Evolutionary conservation across 768 basidiomycete genomes (phyloP).

Genomic region (Boletus rubropictus): DNA sequence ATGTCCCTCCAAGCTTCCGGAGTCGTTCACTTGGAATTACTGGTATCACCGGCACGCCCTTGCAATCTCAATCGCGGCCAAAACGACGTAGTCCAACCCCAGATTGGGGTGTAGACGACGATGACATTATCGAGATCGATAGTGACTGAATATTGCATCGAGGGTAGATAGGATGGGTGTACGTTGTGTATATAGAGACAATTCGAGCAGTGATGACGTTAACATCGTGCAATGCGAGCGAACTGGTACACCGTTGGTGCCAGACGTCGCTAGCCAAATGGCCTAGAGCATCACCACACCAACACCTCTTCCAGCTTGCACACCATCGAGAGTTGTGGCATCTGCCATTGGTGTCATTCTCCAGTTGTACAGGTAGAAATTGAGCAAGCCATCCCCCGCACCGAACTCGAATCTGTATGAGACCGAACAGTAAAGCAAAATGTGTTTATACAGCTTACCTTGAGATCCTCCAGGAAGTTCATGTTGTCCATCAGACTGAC

Average conservation of each 20-base stretch:
- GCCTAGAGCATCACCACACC: slow-evolving; percentile 89
- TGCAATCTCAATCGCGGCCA: slow-evolving; percentile 35
- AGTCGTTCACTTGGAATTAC: slow-evolving; percentile 47
- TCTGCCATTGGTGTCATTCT: slow-evolving; percentile 77
- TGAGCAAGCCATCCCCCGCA: slow-evolving; percentile 84
- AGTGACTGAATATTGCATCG: slow-evolving; percentile 48
- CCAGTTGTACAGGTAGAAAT: slow-evolving; percentile 96
- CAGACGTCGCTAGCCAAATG: not conserved
- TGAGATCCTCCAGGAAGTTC: slow-evolving; percentile 73
- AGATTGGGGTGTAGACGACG: slow-evolving; percentile 80
- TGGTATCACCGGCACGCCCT: slow-evolving; percentile 33
- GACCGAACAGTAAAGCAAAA: not conserved
- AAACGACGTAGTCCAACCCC: slow-evolving; percentile 60
- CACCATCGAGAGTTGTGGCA: slow-evolving; percentile 43
- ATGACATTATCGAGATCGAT: slow-evolving; percentile 80
- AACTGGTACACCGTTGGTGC: not conserved
- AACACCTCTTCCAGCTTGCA: slow-evolving; percentile 68
- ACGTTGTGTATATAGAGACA: slow-evolving; percentile 5
- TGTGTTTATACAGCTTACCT: slow-evolving; percentile 42
- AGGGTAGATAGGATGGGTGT: slow-evolving; percentile 1
- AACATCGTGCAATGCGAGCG: not conserved
- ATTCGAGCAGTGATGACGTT: not conserved
- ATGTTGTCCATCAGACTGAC: slow-evolving; percentile 94
- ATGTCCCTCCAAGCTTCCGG: slow-evolving; percentile 31
- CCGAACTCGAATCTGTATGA: slow-evolving; percentile 63